Percentiles rank a stretch among this genome's conserved stretches.
These are phyloP conservation scores for Durusdinium trenchii DNA, from an alignment of 73 alveolate genomes.

Conservation along the genomic window DNA sequence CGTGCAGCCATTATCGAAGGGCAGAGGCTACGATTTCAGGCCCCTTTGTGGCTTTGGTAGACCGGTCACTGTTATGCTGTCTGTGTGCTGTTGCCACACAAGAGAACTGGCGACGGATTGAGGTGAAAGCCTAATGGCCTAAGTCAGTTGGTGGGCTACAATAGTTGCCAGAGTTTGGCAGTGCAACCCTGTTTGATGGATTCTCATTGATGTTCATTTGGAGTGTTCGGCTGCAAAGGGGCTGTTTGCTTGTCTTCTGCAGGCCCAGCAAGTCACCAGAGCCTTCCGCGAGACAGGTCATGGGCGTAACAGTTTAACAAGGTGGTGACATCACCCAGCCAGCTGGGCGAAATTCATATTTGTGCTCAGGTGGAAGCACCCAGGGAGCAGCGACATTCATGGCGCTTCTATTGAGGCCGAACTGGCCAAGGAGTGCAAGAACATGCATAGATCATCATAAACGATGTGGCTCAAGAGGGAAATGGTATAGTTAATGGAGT, in stretches of 20 bases:
- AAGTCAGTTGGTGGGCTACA: no score
- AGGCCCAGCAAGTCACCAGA: slow-evolving; percentile 85
- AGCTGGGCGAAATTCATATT: background rate
- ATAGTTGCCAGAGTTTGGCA: no score
- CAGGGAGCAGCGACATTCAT: slow-evolving; percentile 87
- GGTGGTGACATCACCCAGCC: background rate
- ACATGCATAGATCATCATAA: background rate
- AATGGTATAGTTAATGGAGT: no score
- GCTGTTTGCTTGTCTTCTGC: no score
- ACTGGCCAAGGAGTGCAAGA: background rate
- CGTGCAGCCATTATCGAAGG: slow-evolving; percentile 77
- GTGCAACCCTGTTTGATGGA: no score
- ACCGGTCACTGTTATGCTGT: no score
- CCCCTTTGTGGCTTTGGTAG: background rate
- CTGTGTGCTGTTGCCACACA: no score
- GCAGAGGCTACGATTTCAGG: slow-evolving; percentile 71
- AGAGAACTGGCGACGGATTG: no score
- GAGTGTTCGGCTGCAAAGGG: no score
- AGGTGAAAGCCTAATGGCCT: no score
- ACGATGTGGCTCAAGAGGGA: background rate
- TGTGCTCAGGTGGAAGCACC: slow-evolving; percentile 41
- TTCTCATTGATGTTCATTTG: no score
- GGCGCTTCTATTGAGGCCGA: slow-evolving; percentile 69
- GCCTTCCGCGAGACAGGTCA: slow-evolving; percentile 75
- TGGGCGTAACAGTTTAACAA: background rate